These are phyloP conservation scores for Trichophyton simii DNA, from an alignment of 2,329 filamentous ascomycete genomes.

Conservation along the genomic window DNA sequence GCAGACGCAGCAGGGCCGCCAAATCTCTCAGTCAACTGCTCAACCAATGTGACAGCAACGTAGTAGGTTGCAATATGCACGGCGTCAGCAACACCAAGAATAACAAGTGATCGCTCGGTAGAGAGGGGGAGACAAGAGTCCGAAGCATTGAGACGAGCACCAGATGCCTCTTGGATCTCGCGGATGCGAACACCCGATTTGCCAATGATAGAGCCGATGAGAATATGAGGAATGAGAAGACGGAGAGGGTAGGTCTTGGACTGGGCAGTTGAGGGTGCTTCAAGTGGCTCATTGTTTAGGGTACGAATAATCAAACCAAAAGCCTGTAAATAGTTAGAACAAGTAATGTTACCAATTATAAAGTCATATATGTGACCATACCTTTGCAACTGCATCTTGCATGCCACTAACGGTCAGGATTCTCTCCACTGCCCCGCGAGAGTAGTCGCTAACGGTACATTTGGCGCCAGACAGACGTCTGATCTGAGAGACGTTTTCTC, in stretches of 20 bases:
- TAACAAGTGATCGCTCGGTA: conserved; percentile 92
- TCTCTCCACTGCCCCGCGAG: conserved; percentile 90
- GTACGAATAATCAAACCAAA: conserved; percentile 98
- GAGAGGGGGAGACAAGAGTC: conserved; percentile 89
- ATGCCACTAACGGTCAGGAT: conserved; percentile 94
- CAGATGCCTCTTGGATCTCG: conserved; percentile 96
- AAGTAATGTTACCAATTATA: not conserved
- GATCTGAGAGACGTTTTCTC: conserved; percentile 97
- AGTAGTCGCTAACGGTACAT: conserved; percentile 97
- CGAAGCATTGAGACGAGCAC: conserved; percentile 89
- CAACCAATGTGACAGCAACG: conserved; percentile 90
- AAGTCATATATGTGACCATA: conserved; percentile 32
- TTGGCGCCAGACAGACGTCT: conserved; percentile 89
- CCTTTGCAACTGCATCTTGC: conserved; percentile 94
- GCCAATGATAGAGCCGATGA: conserved; percentile 97
- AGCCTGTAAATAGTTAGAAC: conserved; percentile 39
- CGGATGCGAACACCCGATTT: conserved; percentile 93
- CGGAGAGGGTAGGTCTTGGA: conserved; percentile 97
- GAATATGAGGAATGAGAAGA: conserved; percentile 86
- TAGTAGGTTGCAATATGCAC: conserved; percentile 99
- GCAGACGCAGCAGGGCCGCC: conserved; percentile 93
- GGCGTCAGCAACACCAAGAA: conserved; percentile 93
- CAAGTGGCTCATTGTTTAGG: conserved; percentile 88
- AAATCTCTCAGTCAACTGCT: conserved; percentile 94
- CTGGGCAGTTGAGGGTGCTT: conserved; percentile 74